Percentiles rank a stretch among this genome's conserved stretches.
Conservation (phyloP, 2,329 filamentous ascomycete genomes). For the Mollisia scopiformis region DNA sequence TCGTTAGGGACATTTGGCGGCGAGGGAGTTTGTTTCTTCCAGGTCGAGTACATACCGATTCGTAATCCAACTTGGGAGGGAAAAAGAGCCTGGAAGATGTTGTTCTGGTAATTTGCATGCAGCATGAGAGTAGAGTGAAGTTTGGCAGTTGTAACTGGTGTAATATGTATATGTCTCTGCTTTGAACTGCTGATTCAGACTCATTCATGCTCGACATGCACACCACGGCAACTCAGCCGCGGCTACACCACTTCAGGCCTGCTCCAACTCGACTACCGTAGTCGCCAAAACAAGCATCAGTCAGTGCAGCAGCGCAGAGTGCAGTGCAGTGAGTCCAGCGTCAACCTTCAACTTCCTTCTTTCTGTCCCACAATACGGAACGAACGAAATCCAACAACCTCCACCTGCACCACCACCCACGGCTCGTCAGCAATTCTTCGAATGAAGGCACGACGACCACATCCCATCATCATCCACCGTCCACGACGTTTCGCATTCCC, state of each 20-base stretch:
- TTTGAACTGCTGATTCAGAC: too few relatives aligned
- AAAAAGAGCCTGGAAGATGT: too few relatives aligned
- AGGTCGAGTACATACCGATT: neutral
- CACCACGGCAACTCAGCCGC: neutral
- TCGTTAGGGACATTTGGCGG: neutral
- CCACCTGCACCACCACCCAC: conserved; percentile 9
- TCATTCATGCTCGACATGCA: too few relatives aligned
- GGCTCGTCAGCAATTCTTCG: conserved; percentile 14
- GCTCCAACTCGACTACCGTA: neutral
- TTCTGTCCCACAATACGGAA: neutral
- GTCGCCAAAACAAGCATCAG: conserved; percentile 2
- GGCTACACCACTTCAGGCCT: neutral
- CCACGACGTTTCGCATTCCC: neutral
- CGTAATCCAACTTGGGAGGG: too few relatives aligned
- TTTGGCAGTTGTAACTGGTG: neutral
- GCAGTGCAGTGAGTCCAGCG: too few relatives aligned
- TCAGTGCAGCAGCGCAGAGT: neutral
- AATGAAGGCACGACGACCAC: conserved; percentile 10
- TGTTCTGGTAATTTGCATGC: too few relatives aligned
- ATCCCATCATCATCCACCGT: neutral
- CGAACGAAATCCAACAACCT: too few relatives aligned
- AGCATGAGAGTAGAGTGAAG: too few relatives aligned
- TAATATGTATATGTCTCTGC: neutral
- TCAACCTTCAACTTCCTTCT: neutral
- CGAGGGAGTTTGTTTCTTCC: neutral